Evolutionary conservation across 805 yeast genomes (phyloP), one percentile per base, ranked within the genome.

Genomic region (Metschnikowia santaceciliae): DNA sequence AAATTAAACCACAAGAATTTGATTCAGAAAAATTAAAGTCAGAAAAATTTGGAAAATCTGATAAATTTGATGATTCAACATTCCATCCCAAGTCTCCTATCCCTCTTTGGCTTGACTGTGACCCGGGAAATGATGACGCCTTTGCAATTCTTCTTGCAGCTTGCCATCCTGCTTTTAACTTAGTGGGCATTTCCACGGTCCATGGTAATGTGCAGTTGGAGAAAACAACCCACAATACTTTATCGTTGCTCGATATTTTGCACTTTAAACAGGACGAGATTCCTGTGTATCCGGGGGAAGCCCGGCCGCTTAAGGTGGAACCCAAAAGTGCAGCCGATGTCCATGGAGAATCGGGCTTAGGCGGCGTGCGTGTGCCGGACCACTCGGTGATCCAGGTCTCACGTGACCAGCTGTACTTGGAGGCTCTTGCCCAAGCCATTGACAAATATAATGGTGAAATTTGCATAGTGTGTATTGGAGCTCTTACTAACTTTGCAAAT

Each of bases 61-160:
- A 22, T 7, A 23, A 23, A 26, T 8, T 10, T 26, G 4, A 26
- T 26, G 30, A 8, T 26, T 26, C 11, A 26, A 26, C 30, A 26
- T 26, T 26, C 4, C 30, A 26, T 8, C 11, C 11, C 30, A 26
- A 26, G 10, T 8, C 30, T 26, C 42, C 50, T 11, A 59, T 72
- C 2, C 95, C 96, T 0, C 61, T 90, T 4, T 90, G 96, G 96
- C 66, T 90, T 11, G 96, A 90, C 67, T 90, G 96, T 66, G 96
- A 90, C 62, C 96, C 96, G 0, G 96, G 96, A 1, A 94, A 86
- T 61, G 96, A 90, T 62, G 97, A 90, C 60, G 84, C 88, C 1
- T 77, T 88, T 42, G 96, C 94, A 3, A 73, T 90, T 6, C 68
- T 87, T 8, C 56, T 90, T 23, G 81, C 88, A 0, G 70, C 80